A percentile compares a stretch with the other conserved stretches of the same genome.
These are phyloP conservation scores for Starmera amethionina DNA, from an alignment of 805 yeast species.

Conservation along the genomic window DNA sequence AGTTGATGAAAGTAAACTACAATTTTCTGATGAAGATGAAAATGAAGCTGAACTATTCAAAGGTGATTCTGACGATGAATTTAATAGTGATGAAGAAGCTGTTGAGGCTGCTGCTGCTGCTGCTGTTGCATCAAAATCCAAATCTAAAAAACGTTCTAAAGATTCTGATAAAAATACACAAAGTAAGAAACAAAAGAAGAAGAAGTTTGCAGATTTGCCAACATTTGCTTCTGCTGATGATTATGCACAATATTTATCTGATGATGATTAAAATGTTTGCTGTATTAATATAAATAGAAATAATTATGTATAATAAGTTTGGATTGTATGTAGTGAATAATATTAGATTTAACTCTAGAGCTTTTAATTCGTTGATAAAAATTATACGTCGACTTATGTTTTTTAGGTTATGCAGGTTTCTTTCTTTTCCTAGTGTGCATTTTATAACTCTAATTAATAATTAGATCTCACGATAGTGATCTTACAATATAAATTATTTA, in stretches of 20 bases:
- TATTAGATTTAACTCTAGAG: too few relatives aligned
- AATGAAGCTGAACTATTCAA: slow-evolving; percentile 27
- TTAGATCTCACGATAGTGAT: too few relatives aligned
- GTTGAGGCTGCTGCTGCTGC: slow-evolving; percentile 21
- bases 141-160: slow-evolving; percentile 20
- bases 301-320: neutral
- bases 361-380: too few relatives aligned
- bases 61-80: slow-evolving; percentile 27
- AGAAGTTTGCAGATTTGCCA: slow-evolving; percentile 61
- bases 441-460: too few relatives aligned
- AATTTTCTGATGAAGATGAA: slow-evolving; percentile 25
- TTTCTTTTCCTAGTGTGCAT: too few relatives aligned
- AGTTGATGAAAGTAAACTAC: slow-evolving; percentile 18
- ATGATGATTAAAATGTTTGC: slow-evolving; percentile 33
- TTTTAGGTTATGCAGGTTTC: too few relatives aligned
- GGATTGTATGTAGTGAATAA: neutral
- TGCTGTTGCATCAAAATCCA: slow-evolving; percentile 12
- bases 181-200: slow-evolving; percentile 32
- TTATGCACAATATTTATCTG: slow-evolving; percentile 61
- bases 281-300: neutral
- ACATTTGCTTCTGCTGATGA: slow-evolving; percentile 85
- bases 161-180: slow-evolving; percentile 9
- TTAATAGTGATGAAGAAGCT: slow-evolving; percentile 26
- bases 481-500: too few relatives aligned
- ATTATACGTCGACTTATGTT: too few relatives aligned